phyloP scores from a whole-genome alignment of 2,329 filamentous ascomycete species.

The Pseudodiploospora longispora region DNA sequence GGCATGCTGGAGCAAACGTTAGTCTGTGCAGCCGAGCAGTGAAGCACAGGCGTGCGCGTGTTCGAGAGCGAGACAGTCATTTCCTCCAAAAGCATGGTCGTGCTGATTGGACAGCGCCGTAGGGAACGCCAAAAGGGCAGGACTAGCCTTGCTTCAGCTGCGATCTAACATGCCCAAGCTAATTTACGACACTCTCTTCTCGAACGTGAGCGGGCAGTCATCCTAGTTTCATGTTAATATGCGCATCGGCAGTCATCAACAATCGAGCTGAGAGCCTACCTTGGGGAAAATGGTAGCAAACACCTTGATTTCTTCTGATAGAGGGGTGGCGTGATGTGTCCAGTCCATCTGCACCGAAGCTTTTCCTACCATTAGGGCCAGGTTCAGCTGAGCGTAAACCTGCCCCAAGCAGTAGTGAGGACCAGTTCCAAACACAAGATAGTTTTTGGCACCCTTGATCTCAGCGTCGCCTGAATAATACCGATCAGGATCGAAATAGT shows the following conservation, averaged over 20 bases:
- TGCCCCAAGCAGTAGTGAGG: slow-evolving; percentile 96
- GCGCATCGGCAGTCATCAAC: neutral
- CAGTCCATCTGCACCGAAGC: slow-evolving; percentile 81
- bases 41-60: too few relatives aligned
- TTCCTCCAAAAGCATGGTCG: too few relatives aligned
- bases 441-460: slow-evolving; percentile 83
- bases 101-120: too few relatives aligned
- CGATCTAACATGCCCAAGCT: too few relatives aligned
- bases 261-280: slow-evolving; percentile 46
- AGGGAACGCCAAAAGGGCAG: too few relatives aligned
- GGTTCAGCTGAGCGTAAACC: slow-evolving; percentile 79
- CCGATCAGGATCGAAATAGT: slow-evolving; percentile 81
- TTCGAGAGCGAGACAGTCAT: too few relatives aligned
- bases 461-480: slow-evolving; percentile 89
- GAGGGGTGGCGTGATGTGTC: slow-evolving; percentile 76
- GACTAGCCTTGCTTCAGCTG: too few relatives aligned
- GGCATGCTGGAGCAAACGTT: neutral
- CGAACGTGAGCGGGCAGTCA: slow-evolving; percentile 73
- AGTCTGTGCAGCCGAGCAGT: too few relatives aligned
- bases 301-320: slow-evolving; percentile 92
- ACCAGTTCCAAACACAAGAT: slow-evolving; percentile 88
- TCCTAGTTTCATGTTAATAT: slow-evolving; percentile 43
- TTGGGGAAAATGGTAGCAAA: slow-evolving; percentile 97
- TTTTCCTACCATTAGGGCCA: slow-evolving; percentile 86
- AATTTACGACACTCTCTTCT: slow-evolving; percentile 26